These are phyloP conservation scores for Massariosphaeria phaeospora DNA, from an alignment of 495 filamentous ascomycete species.

Conservation along the genomic window DNA sequence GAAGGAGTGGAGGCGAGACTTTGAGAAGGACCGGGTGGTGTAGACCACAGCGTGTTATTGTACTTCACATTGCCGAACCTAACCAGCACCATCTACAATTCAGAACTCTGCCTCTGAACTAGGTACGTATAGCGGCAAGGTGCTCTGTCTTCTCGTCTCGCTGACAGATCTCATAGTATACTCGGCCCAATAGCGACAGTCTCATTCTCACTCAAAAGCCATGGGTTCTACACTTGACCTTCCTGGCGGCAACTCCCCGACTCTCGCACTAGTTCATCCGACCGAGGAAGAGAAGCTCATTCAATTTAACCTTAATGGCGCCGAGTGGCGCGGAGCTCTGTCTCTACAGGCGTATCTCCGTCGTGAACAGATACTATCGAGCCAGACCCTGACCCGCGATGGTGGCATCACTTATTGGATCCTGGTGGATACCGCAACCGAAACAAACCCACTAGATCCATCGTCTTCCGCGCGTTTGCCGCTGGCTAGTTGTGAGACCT, in stretches of 20 bases:
- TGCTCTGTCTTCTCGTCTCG: too few relatives aligned
- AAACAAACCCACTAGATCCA: conserved; percentile 30
- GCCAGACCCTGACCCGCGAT: conserved; percentile 62
- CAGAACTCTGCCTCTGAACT: too few relatives aligned
- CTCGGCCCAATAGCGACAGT: too few relatives aligned
- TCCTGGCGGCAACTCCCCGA: conserved; percentile 55
- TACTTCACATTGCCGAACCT: too few relatives aligned
- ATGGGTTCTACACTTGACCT: conserved; percentile 35
- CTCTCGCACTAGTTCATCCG: conserved; percentile 62
- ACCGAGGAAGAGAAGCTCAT: conserved; percentile 58
- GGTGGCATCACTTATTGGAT: conserved; percentile 83
- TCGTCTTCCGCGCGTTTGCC: conserved; percentile 49
- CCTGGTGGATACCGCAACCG: conserved; percentile 55
- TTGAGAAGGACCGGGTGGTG: too few relatives aligned
- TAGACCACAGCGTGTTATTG: too few relatives aligned
- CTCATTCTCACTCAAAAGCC: too few relatives aligned
- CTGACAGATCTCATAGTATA: too few relatives aligned
- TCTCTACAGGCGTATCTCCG: conserved; percentile 64
- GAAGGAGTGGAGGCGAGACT: not conserved
- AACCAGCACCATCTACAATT: too few relatives aligned
- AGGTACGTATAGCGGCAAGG: too few relatives aligned
- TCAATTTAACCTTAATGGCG: conserved; percentile 63
- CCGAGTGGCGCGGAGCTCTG: conserved; percentile 66
- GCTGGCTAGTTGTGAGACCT: conserved; percentile 76
- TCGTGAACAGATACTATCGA: conserved; percentile 67